These are phyloP conservation scores for Jasminum sambac DNA, from an alignment of 257 asterid species.

Conservation along the genomic window DNA sequence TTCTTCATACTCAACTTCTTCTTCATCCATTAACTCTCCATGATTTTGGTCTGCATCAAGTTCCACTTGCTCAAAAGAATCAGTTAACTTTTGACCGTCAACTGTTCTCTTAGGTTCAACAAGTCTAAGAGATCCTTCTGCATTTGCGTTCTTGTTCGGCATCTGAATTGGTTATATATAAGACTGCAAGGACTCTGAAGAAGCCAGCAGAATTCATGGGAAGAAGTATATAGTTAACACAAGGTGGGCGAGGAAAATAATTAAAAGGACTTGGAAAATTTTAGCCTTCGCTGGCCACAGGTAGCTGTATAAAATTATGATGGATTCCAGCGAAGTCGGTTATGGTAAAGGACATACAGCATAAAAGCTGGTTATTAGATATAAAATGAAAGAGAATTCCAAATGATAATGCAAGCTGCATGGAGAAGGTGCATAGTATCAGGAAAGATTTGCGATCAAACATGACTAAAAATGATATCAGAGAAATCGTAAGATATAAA, in stretches of 20 bases:
- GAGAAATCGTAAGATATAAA: constrained; percentile 10
- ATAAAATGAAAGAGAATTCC: constrained; percentile 14
- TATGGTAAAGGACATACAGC: neutral
- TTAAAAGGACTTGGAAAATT: constrained; percentile 1
- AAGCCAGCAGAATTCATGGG: constrained; percentile 59
- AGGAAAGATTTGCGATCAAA: constrained; percentile 11
- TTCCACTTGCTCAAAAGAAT: neutral
- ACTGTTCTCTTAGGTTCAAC: constrained; percentile 56
- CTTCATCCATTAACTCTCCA: constrained; percentile 42
- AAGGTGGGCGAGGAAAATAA: neutral
- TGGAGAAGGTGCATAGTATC: constrained; percentile 11
- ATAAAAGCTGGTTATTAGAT: constrained; percentile 7
- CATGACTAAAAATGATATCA: constrained; percentile 13
- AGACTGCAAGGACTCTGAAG: constrained; percentile 69
- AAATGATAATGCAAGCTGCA: constrained; percentile 9
- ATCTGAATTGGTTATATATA: constrained; percentile 62
- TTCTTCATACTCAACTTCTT: constrained; percentile 91
- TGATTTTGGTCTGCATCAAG: constrained; percentile 5
- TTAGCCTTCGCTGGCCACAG: neutral
- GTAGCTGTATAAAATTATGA: neutral
- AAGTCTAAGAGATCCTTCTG: constrained; percentile 47
- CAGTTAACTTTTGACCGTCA: constrained; percentile 25
- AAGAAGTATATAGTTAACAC: constrained; percentile 4
- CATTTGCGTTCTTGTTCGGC: constrained; percentile 73
- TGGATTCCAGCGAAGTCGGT: neutral